These are phyloP conservation scores for Xerocomus nothofagi DNA, from an alignment of 1,284 basidiomycete species.

Conservation along the genomic window DNA sequence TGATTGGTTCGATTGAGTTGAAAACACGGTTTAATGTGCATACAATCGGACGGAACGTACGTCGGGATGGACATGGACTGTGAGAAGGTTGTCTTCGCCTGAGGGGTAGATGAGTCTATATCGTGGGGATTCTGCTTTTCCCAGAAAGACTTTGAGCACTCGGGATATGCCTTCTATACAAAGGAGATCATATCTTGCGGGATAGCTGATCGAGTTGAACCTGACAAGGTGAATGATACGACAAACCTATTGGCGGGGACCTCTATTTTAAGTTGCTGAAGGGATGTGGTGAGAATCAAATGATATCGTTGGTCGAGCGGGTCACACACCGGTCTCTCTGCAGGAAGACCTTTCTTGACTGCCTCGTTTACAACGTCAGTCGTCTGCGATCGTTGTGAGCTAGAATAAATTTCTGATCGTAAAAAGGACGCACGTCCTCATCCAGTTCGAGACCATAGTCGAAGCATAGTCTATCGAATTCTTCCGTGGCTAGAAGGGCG, in stretches of 20 bases:
- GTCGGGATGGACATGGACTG: constrained; percentile 67
- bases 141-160: constrained; percentile 85
- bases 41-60: constrained; percentile 42
- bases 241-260: constrained; percentile 89
- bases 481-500: constrained; percentile 71
- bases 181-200: constrained; percentile 88
- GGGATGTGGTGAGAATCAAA: constrained; percentile 5
- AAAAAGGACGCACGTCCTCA: constrained; percentile 75
- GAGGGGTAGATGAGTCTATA: constrained; percentile 73
- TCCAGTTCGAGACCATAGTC: constrained; percentile 98
- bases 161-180: constrained; percentile 96
- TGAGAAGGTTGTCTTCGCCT: constrained; percentile 66
- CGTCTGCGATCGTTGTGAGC: constrained; percentile 53
- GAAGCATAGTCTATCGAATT: constrained; percentile 96
- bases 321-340: constrained; percentile 72
- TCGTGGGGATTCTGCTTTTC: constrained; percentile 65
- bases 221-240: background rate
- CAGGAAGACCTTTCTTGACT: constrained; percentile 78
- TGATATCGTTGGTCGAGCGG: background rate
- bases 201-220: constrained; percentile 2
- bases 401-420: background rate
- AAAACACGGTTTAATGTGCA: background rate
- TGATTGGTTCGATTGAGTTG: background rate
- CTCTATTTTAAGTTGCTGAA: constrained; percentile 95
- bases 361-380: constrained; percentile 85